phyloP scores from a whole-genome alignment of 345 rosid species.

The Cardiospermum halicacabum region DNA sequence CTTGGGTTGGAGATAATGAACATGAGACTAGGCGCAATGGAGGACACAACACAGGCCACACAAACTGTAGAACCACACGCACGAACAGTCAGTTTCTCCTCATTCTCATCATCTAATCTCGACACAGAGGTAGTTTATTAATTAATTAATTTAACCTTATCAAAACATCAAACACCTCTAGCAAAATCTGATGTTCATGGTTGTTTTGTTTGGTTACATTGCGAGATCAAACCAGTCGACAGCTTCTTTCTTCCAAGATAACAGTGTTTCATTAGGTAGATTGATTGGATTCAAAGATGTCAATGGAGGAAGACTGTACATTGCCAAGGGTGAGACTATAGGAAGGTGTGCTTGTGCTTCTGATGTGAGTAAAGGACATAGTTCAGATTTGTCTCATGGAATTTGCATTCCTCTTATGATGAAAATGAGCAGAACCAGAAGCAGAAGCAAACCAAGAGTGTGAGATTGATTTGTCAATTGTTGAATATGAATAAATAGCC shows the following conservation, averaged over 20 bases:
- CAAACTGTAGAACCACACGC: conserved; percentile 18
- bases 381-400: conserved; percentile 27
- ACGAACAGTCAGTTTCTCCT: conserved; percentile 33
- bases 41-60: conserved; percentile 22
- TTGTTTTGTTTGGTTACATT: background rate
- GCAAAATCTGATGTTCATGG: background rate
- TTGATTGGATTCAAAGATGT: conserved; percentile 38
- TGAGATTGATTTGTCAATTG: background rate
- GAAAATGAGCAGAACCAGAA: conserved; percentile 38
- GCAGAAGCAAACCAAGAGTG: conserved; percentile 28
- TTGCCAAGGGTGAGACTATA: conserved; percentile 17
- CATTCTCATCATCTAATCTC: conserved; percentile 48
- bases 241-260: conserved; percentile 52
- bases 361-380: conserved; percentile 4
- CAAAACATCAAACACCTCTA: background rate
- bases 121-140: conserved; percentile 50
- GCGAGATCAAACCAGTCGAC: conserved; percentile 33
- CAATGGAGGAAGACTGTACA: conserved; percentile 28
- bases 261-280: conserved; percentile 40
- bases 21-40: conserved; percentile 29
- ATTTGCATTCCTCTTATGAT: conserved; percentile 46
- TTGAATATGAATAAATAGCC: background rate
- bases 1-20: conserved; percentile 44
- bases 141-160: background rate
- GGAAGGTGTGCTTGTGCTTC: conserved; percentile 10